These are phyloP conservation scores for Iberis pinnata DNA, from an alignment of 345 rosid genomes.

Conservation along the genomic window DNA sequence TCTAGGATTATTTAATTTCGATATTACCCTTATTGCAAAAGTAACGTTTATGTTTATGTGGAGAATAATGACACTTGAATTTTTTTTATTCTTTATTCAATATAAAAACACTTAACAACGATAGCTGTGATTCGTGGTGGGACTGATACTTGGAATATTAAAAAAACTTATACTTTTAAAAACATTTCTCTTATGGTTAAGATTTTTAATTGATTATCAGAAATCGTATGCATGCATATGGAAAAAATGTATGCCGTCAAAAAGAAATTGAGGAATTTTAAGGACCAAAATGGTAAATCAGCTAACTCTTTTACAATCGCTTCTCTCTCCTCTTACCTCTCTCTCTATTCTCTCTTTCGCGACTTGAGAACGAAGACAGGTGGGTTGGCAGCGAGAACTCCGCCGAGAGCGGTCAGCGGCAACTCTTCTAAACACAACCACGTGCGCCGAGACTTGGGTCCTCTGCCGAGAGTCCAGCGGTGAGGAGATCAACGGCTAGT, in stretches of 20 bases:
- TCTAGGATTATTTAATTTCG: neutral
- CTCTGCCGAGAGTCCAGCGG: too few species aligned
- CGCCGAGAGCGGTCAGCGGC: too few species aligned
- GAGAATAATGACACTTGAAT: constrained; percentile 17
- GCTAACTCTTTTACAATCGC: too few species aligned
- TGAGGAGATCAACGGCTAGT: too few species aligned
- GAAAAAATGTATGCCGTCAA: neutral
- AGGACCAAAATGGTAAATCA: constrained; percentile 3
- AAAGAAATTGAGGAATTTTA: constrained; percentile 10
- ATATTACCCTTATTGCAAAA: constrained; percentile 30
- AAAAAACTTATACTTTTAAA: neutral
- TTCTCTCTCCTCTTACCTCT: too few species aligned
- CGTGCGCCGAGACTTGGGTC: too few species aligned
- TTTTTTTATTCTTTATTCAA: neutral
- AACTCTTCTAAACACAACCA: too few species aligned
- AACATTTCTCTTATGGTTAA: constrained; percentile 10
- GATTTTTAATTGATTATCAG: neutral
- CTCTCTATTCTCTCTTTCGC: too few species aligned
- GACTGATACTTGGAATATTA: constrained; percentile 14
- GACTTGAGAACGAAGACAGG: too few species aligned
- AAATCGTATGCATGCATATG: constrained; percentile 3
- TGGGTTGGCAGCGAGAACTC: too few species aligned
- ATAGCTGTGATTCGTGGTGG: constrained; percentile 26
- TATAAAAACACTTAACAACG: neutral
- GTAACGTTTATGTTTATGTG: neutral